phyloP scores from a whole-genome alignment of 2,329 filamentous ascomycete genomes.

The Fusarium scirpi region DNA sequence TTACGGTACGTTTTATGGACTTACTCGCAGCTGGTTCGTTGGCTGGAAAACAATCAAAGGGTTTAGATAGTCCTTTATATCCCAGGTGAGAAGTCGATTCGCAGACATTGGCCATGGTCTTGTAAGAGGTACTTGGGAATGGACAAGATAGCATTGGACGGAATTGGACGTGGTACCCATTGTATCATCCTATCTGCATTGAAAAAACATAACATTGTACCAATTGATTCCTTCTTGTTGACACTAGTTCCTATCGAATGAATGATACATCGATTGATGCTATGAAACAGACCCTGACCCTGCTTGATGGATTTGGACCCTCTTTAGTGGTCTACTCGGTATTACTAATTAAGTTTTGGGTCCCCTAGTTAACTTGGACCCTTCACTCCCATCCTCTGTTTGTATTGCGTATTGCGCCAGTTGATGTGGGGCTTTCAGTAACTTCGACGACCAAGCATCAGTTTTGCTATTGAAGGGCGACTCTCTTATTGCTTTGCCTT shows the following conservation, averaged over 20 bases:
- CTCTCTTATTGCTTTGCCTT: conserved; percentile 11
- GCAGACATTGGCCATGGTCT: conserved; percentile 30
- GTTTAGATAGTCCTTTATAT: conserved; percentile 65
- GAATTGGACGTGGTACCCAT: conserved; percentile 19
- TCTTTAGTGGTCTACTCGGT: background rate
- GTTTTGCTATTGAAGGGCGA: conserved; percentile 4
- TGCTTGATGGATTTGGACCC: conserved; percentile 14
- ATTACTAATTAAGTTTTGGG: background rate
- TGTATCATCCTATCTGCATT: conserved; percentile 26
- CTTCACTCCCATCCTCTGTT: background rate
- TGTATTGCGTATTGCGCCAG: conserved; percentile 16
- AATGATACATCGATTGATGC: background rate
- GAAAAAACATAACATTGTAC: conserved; percentile 25
- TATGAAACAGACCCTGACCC: conserved; percentile 14
- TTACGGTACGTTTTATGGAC: conserved; percentile 36
- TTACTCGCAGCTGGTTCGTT: conserved; percentile 41
- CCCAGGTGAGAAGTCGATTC: conserved; percentile 43
- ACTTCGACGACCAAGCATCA: conserved; percentile 17
- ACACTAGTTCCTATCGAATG: background rate
- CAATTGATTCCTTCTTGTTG: conserved; percentile 26
- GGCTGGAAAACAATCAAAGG: conserved; percentile 57
- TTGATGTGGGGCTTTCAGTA: conserved; percentile 20
- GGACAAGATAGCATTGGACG: conserved; percentile 36
- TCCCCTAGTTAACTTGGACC: conserved; percentile 1
- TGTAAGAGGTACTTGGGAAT: conserved; percentile 44